These are phyloP conservation scores for Truncatella angustata DNA, from an alignment of 2,329 filamentous ascomycete genomes.

Conservation along the genomic window DNA sequence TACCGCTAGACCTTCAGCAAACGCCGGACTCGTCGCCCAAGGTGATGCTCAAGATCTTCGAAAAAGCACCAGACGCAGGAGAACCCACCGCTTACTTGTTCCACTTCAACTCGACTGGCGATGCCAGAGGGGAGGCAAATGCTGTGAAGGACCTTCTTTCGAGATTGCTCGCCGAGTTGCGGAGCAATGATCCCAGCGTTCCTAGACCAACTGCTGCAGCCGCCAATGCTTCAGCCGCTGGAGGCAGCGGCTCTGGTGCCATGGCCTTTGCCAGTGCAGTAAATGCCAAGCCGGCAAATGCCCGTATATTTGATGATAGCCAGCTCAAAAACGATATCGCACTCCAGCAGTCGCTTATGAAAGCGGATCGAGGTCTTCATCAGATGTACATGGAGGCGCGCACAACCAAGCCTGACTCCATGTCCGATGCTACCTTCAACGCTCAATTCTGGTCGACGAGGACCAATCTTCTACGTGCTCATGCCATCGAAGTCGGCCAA, in stretches of 20 bases:
- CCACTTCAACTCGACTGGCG: slow-evolving; percentile 75
- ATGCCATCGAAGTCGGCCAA: slow-evolving; percentile 86
- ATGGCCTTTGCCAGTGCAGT: slow-evolving; percentile 78
- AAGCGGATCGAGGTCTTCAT: slow-evolving; percentile 71
- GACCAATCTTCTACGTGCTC: slow-evolving; percentile 79
- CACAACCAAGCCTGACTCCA: slow-evolving; percentile 77
- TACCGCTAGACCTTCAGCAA: slow-evolving; percentile 77
- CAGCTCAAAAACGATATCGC: slow-evolving; percentile 75
- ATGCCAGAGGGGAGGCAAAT: slow-evolving; percentile 81
- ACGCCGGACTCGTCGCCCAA: slow-evolving; percentile 85
- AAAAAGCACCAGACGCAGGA: slow-evolving; percentile 57
- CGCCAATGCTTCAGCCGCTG: slow-evolving; percentile 20
- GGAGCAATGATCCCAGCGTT: slow-evolving; percentile 52
- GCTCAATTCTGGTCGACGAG: slow-evolving; percentile 93
- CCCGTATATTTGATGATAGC: slow-evolving; percentile 77
- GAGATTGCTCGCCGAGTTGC: slow-evolving; percentile 68
- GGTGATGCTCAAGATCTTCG: slow-evolving; percentile 91
- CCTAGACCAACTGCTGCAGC: slow-evolving; percentile 42
- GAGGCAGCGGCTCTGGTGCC: slow-evolving; percentile 58
- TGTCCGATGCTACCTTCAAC: slow-evolving; percentile 79
- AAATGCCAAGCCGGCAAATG: slow-evolving; percentile 49
- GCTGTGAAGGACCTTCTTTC: slow-evolving; percentile 80
- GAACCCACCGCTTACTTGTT: slow-evolving; percentile 77
- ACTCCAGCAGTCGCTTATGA: slow-evolving; percentile 85
- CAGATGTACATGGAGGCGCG: slow-evolving; percentile 86